These are phyloP conservation scores for Puccinia triticina DNA, from an alignment of 1,284 basidiomycete genomes.

Conservation along the genomic window DNA sequence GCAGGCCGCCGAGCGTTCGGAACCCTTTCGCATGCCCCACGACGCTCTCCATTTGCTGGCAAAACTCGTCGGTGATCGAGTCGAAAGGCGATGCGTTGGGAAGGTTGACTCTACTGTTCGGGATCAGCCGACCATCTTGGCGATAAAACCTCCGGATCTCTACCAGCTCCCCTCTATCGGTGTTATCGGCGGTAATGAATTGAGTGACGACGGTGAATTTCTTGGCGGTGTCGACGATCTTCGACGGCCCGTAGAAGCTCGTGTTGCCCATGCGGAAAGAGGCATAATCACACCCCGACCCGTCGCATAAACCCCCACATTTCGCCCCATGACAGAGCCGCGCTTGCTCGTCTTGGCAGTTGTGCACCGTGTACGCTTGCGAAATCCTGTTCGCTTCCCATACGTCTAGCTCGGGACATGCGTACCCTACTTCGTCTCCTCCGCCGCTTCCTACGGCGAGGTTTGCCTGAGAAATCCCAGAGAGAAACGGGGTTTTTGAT, in stretches of 20 bases:
- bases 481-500: too few relatives aligned
- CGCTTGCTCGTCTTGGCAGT: background rate
- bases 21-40: slow-evolving; percentile 6
- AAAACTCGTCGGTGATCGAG: slow-evolving; percentile 22
- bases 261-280: slow-evolving; percentile 21
- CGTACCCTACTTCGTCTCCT: slow-evolving; percentile 62
- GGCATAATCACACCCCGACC: slow-evolving; percentile 36
- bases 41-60: background rate
- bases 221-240: slow-evolving; percentile 26
- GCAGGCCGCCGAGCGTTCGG: background rate
- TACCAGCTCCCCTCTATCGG: slow-evolving; percentile 14
- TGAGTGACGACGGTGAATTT: slow-evolving; percentile 37
- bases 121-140: slow-evolving; percentile 19
- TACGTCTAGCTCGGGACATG: slow-evolving; percentile 64
- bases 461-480: background rate
- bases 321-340: background rate
- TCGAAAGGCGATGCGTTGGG: background rate
- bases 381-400: slow-evolving; percentile 56
- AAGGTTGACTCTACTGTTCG: background rate
- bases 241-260: slow-evolving; percentile 26
- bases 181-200: slow-evolving; percentile 31
- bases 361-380: slow-evolving; percentile 34
- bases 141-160: slow-evolving; percentile 35
- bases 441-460: background rate
- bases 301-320: slow-evolving; percentile 30